Evolutionary conservation across 2,329 filamentous ascomycete species (phyloP), one percentile per base, ranked within the genome.

Genomic region (Verticillium dahliae): DNA sequence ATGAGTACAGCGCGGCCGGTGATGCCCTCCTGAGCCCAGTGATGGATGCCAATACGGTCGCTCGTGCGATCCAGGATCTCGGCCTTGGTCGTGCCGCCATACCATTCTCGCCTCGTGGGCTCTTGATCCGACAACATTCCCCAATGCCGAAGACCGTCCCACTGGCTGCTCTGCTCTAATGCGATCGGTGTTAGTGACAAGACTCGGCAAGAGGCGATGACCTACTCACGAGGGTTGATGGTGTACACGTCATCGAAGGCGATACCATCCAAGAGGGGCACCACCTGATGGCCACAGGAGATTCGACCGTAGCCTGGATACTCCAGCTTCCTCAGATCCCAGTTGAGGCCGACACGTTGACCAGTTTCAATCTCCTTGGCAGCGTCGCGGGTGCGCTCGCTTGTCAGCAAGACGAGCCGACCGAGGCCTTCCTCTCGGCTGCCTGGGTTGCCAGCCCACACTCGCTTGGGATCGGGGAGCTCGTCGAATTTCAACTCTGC

Each of bases 281-380:
- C 73, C 60, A 85, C 80, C 61, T 76, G 76, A 65, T 84, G 82
- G 37, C 79, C 70, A 58, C 78, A 80, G 7, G 79, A 77, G 39
- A 79, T 77, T 1, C 84, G 76, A 55, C 78, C 78, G 65, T 85
- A 80, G 63, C 81, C 80, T 1, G 83, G 80, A 65, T 80, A 77
- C 61, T 85, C 81, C 2, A 85, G 71, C 66, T 85, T 85, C n/a
- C 77, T 80, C 62, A 86, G 69, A 27, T 82, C 79, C 83, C 83
- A 86, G 33, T 78, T 78, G 41, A 86, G 74, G 11, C 79, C 79
- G 33, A 85, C 77, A 38, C 81, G 75, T 22, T 74, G 73, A 10
- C 84, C 84, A 0, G 78, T 80, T 45, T 73, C 75, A 66, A 85
- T 85, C 65, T 83, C 78, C 6, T 74, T 72, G 2, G 83, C 82